A percentile compares a stretch with the other conserved stretches of the same genome.
These are phyloP conservation scores for Sugiyamaella sp. DNA, from an alignment of 1,139 yeast species.

Conservation along the genomic window DNA sequence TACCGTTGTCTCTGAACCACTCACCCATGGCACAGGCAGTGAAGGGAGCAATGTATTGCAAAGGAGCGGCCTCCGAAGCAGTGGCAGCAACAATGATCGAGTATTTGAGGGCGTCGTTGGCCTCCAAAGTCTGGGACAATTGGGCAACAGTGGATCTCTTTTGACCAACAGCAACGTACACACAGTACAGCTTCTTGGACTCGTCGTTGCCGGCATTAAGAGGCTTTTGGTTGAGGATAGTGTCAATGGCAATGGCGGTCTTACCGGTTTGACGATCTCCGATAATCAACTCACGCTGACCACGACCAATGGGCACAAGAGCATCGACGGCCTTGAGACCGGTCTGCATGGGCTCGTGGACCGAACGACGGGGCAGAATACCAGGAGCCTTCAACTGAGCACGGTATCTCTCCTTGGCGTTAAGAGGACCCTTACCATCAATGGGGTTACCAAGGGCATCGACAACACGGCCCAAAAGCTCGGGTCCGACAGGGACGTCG, in stretches of 20 bases:
- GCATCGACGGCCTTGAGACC: slow-evolving; percentile 99
- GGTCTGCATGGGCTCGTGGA: slow-evolving; percentile 99
- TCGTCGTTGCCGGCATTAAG: slow-evolving; percentile 96
- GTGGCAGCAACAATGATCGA: slow-evolving; percentile 99
- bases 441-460: slow-evolving; percentile 99
- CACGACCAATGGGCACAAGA: slow-evolving; percentile 99
- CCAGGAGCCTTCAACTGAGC: slow-evolving; percentile 99
- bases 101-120: slow-evolving; percentile 97
- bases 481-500: slow-evolving; percentile 99
- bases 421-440: slow-evolving; percentile 99
- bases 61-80: slow-evolving; percentile 99
- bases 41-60: slow-evolving; percentile 99
- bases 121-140: slow-evolving; percentile 98
- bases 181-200: slow-evolving; percentile 98
- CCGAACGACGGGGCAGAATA: slow-evolving; percentile 99
- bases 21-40: slow-evolving; percentile 99
- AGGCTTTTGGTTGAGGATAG: slow-evolving; percentile 98
- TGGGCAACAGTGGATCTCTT: slow-evolving; percentile 99
- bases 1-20: slow-evolving; percentile 99
- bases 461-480: slow-evolving; percentile 97
- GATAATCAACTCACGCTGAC: slow-evolving; percentile 99
- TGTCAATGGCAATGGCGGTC: slow-evolving; percentile 98
- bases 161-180: slow-evolving; percentile 99
- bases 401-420: slow-evolving; percentile 81
- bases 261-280: slow-evolving; percentile 99